Conservation (phyloP, 805 yeast species). For the Teunomyces barrocoloradensis region DNA sequence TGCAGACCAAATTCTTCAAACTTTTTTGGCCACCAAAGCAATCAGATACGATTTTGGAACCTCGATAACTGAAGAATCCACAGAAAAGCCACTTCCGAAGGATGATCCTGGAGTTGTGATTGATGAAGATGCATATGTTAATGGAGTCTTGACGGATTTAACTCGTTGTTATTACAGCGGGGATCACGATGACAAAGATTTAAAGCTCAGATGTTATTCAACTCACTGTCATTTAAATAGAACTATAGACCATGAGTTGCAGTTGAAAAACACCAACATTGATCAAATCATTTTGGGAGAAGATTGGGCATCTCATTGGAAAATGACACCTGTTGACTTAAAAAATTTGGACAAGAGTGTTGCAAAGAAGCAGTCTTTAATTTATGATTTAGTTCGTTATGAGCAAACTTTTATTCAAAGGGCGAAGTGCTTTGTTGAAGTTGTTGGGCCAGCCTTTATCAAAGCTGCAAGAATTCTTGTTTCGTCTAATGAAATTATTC, state of each 20-base stretch:
- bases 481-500: slow-evolving; percentile 17
- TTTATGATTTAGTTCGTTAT: slow-evolving; percentile 69
- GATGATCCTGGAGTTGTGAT: slow-evolving; percentile 11
- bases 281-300: slow-evolving; percentile 30
- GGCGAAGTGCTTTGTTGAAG: slow-evolving; percentile 59
- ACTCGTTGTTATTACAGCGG: slow-evolving; percentile 45
- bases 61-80: not conserved
- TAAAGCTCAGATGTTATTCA: slow-evolving; percentile 29
- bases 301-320: slow-evolving; percentile 71
- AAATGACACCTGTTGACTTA: slow-evolving; percentile 52
- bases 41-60: slow-evolving; percentile 26
- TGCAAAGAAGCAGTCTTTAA: slow-evolving; percentile 66
- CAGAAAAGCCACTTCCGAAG: not conserved
- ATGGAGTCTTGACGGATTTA: slow-evolving; percentile 45
- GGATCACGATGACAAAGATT: slow-evolving; percentile 14
- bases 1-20: slow-evolving; percentile 46
- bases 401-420: slow-evolving; percentile 71
- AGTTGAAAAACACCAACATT: slow-evolving; percentile 18
- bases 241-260: slow-evolving; percentile 24
- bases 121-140: slow-evolving; percentile 18
- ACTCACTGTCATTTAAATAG: slow-evolving; percentile 31
- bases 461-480: slow-evolving; percentile 25
- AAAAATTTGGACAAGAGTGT: slow-evolving; percentile 48
- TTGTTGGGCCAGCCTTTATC: slow-evolving; percentile 40
- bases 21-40: slow-evolving; percentile 39